phyloP scores from a whole-genome alignment of 768 basidiomycete genomes.

The Candolleomyces eurysporus region DNA sequence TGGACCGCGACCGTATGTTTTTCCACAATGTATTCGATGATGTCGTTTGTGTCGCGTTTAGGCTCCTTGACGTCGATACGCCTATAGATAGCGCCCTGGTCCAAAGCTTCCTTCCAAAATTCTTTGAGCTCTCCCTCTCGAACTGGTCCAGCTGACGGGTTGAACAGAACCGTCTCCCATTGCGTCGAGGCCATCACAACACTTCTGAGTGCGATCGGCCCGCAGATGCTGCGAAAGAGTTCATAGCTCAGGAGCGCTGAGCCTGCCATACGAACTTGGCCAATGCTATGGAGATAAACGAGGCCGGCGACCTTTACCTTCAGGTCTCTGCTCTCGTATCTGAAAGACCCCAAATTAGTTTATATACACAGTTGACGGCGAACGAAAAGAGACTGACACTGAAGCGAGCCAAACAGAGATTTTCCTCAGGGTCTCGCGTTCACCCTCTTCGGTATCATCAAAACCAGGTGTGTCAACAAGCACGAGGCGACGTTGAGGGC shows the following conservation, averaged over 20 bases:
- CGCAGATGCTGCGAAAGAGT: constrained; percentile 12
- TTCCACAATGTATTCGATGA: no score
- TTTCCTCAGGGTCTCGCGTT: constrained; percentile 20
- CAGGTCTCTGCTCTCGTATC: background rate
- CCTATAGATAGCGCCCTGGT: background rate
- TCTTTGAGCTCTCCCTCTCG: background rate
- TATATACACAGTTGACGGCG: background rate
- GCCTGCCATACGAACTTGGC: constrained; percentile 9
- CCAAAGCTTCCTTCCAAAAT: background rate
- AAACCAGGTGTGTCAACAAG: constrained; percentile 29
- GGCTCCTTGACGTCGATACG: background rate
- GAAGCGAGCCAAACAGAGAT: constrained; percentile 23
- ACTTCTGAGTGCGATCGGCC: constrained; percentile 5
- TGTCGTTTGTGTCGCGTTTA: no score
- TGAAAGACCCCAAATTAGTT: background rate
- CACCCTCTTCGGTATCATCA: constrained; percentile 19
- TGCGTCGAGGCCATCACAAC: constrained; percentile 13
- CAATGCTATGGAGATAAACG: constrained; percentile 13
- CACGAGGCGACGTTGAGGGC: constrained; percentile 8
- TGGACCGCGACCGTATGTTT: no score
- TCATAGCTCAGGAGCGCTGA: constrained; percentile 5
- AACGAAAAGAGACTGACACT: constrained; percentile 9
- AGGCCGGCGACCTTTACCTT: constrained; percentile 10
- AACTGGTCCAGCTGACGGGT: background rate
- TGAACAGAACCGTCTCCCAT: constrained; percentile 2